These are phyloP conservation scores for Ogataea degrootiae DNA, from an alignment of 805 yeast species.

Conservation along the genomic window DNA sequence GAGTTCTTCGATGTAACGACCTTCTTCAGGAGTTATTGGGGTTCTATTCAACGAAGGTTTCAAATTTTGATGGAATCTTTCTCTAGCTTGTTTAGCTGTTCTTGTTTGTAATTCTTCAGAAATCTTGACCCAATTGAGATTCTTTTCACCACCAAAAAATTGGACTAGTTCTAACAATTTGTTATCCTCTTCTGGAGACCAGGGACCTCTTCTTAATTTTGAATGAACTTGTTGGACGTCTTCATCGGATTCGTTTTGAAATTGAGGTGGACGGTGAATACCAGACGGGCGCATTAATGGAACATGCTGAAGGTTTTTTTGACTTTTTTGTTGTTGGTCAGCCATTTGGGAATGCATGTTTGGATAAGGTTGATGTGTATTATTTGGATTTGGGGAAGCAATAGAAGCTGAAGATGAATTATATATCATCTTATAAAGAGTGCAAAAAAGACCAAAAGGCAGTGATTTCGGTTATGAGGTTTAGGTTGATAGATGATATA, in stretches of 20 bases:
- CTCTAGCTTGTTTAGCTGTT: constrained; percentile 89
- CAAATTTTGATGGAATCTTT: constrained; percentile 85
- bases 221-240: not conserved
- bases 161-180: constrained; percentile 64
- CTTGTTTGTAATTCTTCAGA: constrained; percentile 69
- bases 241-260: not conserved
- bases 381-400: too few relatives aligned
- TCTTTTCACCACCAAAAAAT: constrained; percentile 61
- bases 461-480: too few relatives aligned
- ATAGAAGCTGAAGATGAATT: too few relatives aligned
- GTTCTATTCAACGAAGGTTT: constrained; percentile 78
- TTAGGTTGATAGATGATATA: too few relatives aligned
- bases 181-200: constrained; percentile 84
- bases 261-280: not conserved
- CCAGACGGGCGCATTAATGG: too few relatives aligned
- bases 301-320: not conserved
- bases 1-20: constrained; percentile 70
- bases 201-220: constrained; percentile 65
- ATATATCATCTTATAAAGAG: too few relatives aligned
- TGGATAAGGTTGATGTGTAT: not conserved
- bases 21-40: constrained; percentile 84
- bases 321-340: too few relatives aligned
- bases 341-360: too few relatives aligned
- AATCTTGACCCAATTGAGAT: constrained; percentile 76
- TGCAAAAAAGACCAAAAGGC: too few relatives aligned